These are phyloP conservation scores for Grosmannia serpens DNA, from an alignment of 2,329 filamentous ascomycete species.

Conservation along the genomic window DNA sequence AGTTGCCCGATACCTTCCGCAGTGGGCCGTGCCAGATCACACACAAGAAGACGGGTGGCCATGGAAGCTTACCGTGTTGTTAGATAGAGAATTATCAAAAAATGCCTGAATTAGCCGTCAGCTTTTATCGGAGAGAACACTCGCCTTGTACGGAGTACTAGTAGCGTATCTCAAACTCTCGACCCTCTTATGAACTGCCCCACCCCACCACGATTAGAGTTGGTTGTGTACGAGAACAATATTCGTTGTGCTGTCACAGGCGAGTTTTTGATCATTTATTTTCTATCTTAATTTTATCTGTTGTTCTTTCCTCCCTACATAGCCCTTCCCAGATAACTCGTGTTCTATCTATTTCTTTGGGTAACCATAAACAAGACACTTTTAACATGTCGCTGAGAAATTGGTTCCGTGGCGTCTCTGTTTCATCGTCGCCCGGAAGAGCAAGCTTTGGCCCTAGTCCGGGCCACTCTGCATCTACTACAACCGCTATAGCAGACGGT, in stretches of 20 bases:
- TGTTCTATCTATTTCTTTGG: not conserved
- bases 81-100: no score
- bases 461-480: constrained; percentile 16
- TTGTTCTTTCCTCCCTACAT: not conserved
- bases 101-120: no score
- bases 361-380: not conserved
- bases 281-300: not conserved
- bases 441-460: constrained; percentile 21
- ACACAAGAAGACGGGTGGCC: no score
- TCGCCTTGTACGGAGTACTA: no score
- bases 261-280: not conserved
- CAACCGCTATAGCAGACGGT: constrained; percentile 9
- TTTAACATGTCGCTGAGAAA: constrained; percentile 26
- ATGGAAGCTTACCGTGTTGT: no score
- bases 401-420: constrained; percentile 37
- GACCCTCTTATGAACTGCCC: not conserved
- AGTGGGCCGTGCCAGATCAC: not conserved
- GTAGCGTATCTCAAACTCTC: no score
- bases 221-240: not conserved
- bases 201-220: not conserved
- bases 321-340: not conserved
- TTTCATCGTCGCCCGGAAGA: constrained; percentile 10
- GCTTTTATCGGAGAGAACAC: no score
- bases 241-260: not conserved
- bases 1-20: not conserved